Evolutionary conservation across 495 filamentous ascomycete species (phyloP), one percentile per base, ranked within the genome.

Genomic region (Hypoxylon fuscum): DNA sequence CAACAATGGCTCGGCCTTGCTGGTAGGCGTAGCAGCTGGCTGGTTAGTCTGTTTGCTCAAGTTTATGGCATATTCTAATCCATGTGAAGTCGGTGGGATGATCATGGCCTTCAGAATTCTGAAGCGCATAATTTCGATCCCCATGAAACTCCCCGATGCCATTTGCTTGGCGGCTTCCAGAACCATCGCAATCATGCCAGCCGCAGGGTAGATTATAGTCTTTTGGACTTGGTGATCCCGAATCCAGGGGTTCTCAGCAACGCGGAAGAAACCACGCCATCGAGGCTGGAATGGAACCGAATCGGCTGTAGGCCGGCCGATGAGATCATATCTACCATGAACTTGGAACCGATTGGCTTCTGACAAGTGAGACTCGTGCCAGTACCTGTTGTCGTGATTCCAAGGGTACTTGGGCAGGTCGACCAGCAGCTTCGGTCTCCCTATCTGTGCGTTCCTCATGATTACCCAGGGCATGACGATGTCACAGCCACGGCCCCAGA

Each of bases 141-240:
- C 63, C 20, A 25, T 27, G 22, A 44, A 42, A 40, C 59, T 48
- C 27, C 58, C 48, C 5, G 37, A 47, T 0, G 70, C 66, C 11
- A 80, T 9, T 47, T 85, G 81, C 1, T 70, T 42, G 2, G 76
- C 70, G 0, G 79, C 83, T 59, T 86, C 83, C 11, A 77, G 65
- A 3, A 64, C 76, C 80, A 85, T 84, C 0, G 69, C 62, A 0
- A 82, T 60, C 59, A 81, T 83, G 1, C 75, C 81, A 0, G 81
- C 77, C 1, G 66, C 72, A 0, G 84, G 83, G 27, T 79, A 84
- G 0, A 86, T 45, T 2, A 81, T 74, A 0, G 76, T 72, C 0
- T 54, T 55, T 2, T 66, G 61, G 25, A 74, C 69, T 18, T 52
- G 71, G 42, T 85, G 81, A 42, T 83, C 77, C 9, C 59, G 17